Percentiles rank a stretch among this genome's conserved stretches.
These are phyloP conservation scores for Lactifluus piperatus DNA, from an alignment of 768 basidiomycete genomes.

Conservation along the genomic window DNA sequence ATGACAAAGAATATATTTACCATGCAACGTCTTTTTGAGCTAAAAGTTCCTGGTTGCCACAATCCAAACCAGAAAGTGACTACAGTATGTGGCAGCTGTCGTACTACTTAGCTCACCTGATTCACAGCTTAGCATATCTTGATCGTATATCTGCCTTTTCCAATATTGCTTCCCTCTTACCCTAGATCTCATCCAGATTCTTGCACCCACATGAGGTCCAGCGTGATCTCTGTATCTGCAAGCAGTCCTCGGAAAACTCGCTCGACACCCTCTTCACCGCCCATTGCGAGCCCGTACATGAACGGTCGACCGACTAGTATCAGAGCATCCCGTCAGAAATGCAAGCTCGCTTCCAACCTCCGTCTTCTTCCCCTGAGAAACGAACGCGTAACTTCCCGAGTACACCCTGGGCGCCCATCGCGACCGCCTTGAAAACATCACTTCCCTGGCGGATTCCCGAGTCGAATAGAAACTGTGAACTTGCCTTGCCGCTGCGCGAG, in stretches of 20 bases:
- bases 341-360: neutral
- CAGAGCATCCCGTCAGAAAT: neutral
- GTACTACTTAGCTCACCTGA: neutral
- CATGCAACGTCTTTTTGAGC: no score
- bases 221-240: conserved; percentile 56
- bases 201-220: conserved; percentile 56
- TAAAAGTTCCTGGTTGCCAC: no score
- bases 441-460: conserved; percentile 78
- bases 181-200: conserved; percentile 48
- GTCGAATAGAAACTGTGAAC: conserved; percentile 64
- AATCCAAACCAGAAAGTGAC: no score
- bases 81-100: no score
- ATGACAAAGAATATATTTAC: no score
- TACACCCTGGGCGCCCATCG: conserved; percentile 78
- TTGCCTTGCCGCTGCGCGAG: conserved; percentile 51
- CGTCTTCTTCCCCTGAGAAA: neutral
- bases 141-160: conserved; percentile 30
- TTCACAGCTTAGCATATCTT: neutral
- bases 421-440: conserved; percentile 79
- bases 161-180: conserved; percentile 46
- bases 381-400: conserved; percentile 41
- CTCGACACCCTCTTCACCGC: conserved; percentile 66
- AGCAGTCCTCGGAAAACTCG: conserved; percentile 61
- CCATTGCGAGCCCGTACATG: conserved; percentile 64
- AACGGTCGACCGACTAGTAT: conserved; percentile 59